Conservation (phyloP, 495 filamentous ascomycete genomes). For the Physcia stellaris region DNA sequence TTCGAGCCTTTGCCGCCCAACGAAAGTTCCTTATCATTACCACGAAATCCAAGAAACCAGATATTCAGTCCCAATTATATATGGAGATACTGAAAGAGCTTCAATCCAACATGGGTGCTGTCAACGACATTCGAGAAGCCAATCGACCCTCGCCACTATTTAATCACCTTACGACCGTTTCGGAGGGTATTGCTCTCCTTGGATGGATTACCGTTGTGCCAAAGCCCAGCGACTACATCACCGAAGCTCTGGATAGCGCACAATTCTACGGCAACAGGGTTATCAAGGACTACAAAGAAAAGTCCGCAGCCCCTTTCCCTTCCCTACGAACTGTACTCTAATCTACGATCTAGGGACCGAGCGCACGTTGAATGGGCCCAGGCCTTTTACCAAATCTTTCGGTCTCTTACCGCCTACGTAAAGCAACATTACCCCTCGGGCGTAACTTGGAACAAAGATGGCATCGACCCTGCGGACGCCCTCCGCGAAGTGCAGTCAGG, state of each 20-base stretch:
- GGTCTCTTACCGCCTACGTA: slow-evolving; percentile 63
- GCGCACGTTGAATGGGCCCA: slow-evolving; percentile 76
- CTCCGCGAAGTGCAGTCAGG: slow-evolving; percentile 46
- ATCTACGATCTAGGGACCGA: slow-evolving; percentile 39
- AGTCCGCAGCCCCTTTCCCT: slow-evolving; percentile 39
- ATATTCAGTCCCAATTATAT: slow-evolving; percentile 46
- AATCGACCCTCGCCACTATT: slow-evolving; percentile 58
- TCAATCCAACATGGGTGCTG: slow-evolving; percentile 59
- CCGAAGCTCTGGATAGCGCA: slow-evolving; percentile 61
- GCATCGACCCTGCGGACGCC: slow-evolving; percentile 59
- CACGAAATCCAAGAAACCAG: slow-evolving; percentile 85
- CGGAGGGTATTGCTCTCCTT: slow-evolving; percentile 73
- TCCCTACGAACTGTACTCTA: background rate
- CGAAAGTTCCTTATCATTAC: slow-evolving; percentile 78
- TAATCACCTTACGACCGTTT: slow-evolving; percentile 71
- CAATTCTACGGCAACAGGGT: slow-evolving; percentile 89
- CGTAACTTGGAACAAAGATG: slow-evolving; percentile 77
- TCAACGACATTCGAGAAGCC: slow-evolving; percentile 63
- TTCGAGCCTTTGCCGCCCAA: slow-evolving; percentile 63
- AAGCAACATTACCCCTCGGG: slow-evolving; percentile 67
- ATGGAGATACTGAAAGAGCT: slow-evolving; percentile 73
- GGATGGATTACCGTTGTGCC: slow-evolving; percentile 71
- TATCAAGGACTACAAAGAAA: slow-evolving; percentile 77
- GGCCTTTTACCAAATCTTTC: slow-evolving; percentile 77
- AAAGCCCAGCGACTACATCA: slow-evolving; percentile 70